Percentiles rank a stretch among this genome's conserved stretches.
These are phyloP conservation scores for Ophiosphaerella narmari DNA, from an alignment of 2,329 filamentous ascomycete genomes.

Conservation along the genomic window DNA sequence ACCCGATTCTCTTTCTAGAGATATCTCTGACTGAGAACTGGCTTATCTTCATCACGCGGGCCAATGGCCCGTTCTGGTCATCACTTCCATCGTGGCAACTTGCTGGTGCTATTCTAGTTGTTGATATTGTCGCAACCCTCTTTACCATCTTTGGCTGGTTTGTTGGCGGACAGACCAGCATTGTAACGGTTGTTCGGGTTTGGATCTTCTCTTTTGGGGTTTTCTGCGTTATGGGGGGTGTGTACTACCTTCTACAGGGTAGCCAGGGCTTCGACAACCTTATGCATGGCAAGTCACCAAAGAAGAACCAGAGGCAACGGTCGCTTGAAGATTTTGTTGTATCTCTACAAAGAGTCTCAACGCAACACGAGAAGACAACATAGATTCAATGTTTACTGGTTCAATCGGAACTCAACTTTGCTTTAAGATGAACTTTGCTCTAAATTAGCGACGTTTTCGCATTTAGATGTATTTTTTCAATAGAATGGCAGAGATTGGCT, in stretches of 20 bases:
- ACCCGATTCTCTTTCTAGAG: conserved; percentile 85
- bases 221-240: conserved; percentile 79
- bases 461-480: no score
- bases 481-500: no score
- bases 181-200: conserved; percentile 83
- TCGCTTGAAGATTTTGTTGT: conserved; percentile 90
- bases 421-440: background rate
- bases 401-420: background rate
- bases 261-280: conserved; percentile 85
- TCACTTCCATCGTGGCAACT: conserved; percentile 88
- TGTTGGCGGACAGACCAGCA: conserved; percentile 69
- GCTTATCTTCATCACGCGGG: conserved; percentile 95
- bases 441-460: background rate
- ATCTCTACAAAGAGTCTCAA: conserved; percentile 86
- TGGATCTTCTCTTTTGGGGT: conserved; percentile 92
- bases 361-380: conserved; percentile 86
- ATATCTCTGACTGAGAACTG: conserved; percentile 92
- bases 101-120: conserved; percentile 73
- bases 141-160: conserved; percentile 89
- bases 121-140: conserved; percentile 82
- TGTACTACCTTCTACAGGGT: conserved; percentile 81
- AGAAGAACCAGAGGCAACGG: conserved; percentile 81
- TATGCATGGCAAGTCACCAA: conserved; percentile 87
- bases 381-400: conserved; percentile 50
- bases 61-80: conserved; percentile 91